A percentile compares a stretch with the other conserved stretches of the same genome.
These are phyloP conservation scores for Aspergillus felis DNA, from an alignment of 2,329 filamentous ascomycete genomes.

Conservation along the genomic window DNA sequence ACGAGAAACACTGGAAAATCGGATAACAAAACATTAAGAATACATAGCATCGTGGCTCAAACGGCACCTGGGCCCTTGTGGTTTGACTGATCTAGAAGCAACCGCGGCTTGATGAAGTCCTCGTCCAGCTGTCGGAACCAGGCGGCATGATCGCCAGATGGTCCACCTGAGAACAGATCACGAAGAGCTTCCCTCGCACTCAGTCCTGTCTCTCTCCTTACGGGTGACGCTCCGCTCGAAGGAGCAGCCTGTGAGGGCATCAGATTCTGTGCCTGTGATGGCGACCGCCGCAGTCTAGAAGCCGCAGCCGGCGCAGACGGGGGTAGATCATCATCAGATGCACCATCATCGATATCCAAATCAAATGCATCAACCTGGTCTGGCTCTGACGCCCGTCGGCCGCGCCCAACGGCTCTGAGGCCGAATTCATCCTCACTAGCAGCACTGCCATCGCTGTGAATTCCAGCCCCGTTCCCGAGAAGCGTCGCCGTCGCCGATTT, in stretches of 20 bases:
- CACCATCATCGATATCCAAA: slow-evolving; percentile 36
- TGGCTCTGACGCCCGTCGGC: slow-evolving; percentile 27
- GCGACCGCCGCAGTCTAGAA: slow-evolving; percentile 33
- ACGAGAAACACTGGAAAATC: not conserved
- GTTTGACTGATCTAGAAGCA: slow-evolving; percentile 69
- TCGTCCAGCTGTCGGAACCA: slow-evolving; percentile 93
- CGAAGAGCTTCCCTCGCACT: slow-evolving; percentile 73
- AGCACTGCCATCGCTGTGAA: slow-evolving; percentile 42
- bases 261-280: slow-evolving; percentile 31
- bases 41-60: slow-evolving; percentile 17
- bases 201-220: slow-evolving; percentile 43
- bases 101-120: slow-evolving; percentile 88
- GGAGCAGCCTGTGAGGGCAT: slow-evolving; percentile 15
- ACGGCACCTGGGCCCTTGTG: slow-evolving; percentile 41
- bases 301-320: slow-evolving; percentile 45
- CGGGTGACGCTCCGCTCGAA: slow-evolving; percentile 24
- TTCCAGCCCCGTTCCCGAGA: slow-evolving; percentile 37
- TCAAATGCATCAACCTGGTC: slow-evolving; percentile 35
- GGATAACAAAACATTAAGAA: slow-evolving; percentile 3
- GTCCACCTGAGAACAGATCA: slow-evolving; percentile 69
- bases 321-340: slow-evolving; percentile 57
- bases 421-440: slow-evolving; percentile 51
- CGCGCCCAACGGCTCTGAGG: slow-evolving; percentile 33
- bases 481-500: slow-evolving; percentile 49
- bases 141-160: slow-evolving; percentile 78